phyloP scores from a whole-genome alignment of 148 eudicot genomes.

The Fagopyrum homotropicum region DNA sequence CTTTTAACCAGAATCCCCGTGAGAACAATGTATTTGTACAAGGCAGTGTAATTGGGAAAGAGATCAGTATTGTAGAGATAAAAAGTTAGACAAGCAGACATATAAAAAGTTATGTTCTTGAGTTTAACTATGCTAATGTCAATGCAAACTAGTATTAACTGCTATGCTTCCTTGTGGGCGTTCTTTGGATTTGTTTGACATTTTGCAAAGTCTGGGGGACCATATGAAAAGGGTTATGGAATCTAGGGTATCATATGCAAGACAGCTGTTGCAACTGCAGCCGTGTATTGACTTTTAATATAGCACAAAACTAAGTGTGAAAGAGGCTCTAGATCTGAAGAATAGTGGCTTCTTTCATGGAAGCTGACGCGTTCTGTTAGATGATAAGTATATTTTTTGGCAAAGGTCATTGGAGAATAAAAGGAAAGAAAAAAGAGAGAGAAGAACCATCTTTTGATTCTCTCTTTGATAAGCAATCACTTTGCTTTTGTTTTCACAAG shows the following conservation, averaged over 20 bases:
- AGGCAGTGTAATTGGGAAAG: background rate
- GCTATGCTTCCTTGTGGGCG: slow-evolving; percentile 4
- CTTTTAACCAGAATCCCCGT: background rate
- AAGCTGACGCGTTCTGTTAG: slow-evolving; percentile 11
- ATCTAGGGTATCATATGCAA: slow-evolving; percentile 9
- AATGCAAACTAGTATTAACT: background rate
- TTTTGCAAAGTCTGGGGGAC: background rate
- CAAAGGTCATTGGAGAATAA: background rate
- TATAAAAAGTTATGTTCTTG: background rate
- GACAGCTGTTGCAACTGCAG: slow-evolving; percentile 10
- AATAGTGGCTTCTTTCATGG: slow-evolving; percentile 12
- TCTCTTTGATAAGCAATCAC: slow-evolving; percentile 1
- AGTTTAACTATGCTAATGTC: slow-evolving; percentile 5
- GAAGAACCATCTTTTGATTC: slow-evolving; percentile 11
- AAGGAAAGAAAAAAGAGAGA: background rate
- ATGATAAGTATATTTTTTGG: slow-evolving; percentile 9
- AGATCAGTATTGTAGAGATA: slow-evolving; percentile 3
- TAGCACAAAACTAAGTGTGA: slow-evolving; percentile 5
- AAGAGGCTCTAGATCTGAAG: slow-evolving; percentile 10
- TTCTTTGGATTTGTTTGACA: slow-evolving; percentile 2
- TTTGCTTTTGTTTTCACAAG: slow-evolving; percentile 1
- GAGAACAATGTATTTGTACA: slow-evolving; percentile 8
- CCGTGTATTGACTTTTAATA: background rate
- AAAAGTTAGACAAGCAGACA: slow-evolving; percentile 8
- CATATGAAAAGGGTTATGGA: slow-evolving; percentile 11